Percentiles rank a stretch among this genome's conserved stretches.
Evolutionary conservation across 2,329 filamentous ascomycete species (phyloP).

Genomic region (Lasiodiplodia hormozganensis): DNA sequence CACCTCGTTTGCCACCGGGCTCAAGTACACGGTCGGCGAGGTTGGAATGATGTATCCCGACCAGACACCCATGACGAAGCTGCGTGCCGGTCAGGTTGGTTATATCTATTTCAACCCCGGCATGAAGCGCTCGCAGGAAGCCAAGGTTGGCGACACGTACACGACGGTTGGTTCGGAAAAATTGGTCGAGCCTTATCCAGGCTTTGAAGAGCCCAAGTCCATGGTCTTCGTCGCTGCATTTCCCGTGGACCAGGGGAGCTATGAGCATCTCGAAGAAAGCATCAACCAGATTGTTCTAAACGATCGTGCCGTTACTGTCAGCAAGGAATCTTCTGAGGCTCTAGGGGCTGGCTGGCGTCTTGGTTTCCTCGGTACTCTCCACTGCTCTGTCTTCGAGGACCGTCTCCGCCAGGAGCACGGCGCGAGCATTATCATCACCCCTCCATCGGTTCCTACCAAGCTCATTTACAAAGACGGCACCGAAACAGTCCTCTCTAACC

Average conservation of each 20-base stretch:
- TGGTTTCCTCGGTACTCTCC: conserved; percentile 93
- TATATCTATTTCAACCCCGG: conserved; percentile 98
- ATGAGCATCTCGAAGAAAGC: conserved; percentile 86
- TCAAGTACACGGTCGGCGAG: conserved; percentile 92
- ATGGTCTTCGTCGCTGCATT: conserved; percentile 99
- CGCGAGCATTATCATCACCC: conserved; percentile 93
- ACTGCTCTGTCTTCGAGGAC: conserved; percentile 99
- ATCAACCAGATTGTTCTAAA: conserved; percentile 94
- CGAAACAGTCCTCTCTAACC: conserved; percentile 82
- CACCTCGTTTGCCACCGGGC: conserved; percentile 84
- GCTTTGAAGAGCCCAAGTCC: conserved; percentile 95
- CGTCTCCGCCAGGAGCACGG: conserved; percentile 93
- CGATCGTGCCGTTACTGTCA: conserved; percentile 90
- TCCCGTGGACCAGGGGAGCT: conserved; percentile 88
- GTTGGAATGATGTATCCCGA: conserved; percentile 96
- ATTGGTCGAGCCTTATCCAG: conserved; percentile 79
- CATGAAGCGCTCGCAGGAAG: conserved; percentile 96
- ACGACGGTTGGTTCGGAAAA: conserved; percentile 81
- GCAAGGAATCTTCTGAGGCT: conserved; percentile 94
- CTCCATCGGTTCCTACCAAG: conserved; percentile 92
- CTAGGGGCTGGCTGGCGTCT: conserved; percentile 92
- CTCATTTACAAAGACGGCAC: conserved; percentile 79
- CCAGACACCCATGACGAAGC: conserved; percentile 77
- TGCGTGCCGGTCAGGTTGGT: conserved; percentile 92
- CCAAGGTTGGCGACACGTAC: conserved; percentile 94